Evolutionary conservation across 345 rosid genomes (phyloP), one percentile per base, ranked within the genome.

Genomic region (Brassica cretica): DNA sequence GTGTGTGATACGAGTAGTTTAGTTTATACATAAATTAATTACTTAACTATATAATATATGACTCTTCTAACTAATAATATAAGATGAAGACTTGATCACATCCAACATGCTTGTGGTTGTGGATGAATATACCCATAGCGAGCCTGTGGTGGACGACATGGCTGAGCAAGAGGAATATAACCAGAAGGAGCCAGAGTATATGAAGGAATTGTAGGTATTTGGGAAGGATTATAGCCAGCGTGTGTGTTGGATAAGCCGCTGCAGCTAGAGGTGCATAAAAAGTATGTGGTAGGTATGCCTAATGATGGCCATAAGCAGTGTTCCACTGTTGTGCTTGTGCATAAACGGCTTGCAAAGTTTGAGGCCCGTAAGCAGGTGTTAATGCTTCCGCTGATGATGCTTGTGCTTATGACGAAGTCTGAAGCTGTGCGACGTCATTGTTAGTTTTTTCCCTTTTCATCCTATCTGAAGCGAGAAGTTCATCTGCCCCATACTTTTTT

Each of bases 401-500:
- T 21, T 21, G 24, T 21, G 24, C 82, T 9, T 84, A 85, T 4
- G 97, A 97, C 98, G 96, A 96, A 76, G 89, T 78, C 84, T 91
- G 98, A 70, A 98, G 88, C 73, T 87, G 98, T 11, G 89, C 76
- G 88, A 84, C 79, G 68, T 88, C 85, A 39, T 82, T 73, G 70
- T 84, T 88, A 8, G 92, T 84, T 81, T 84, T 93, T 8, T 91
- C 88, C 81, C 88, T 53, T 86, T 96, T 96, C 35, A 90, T 75
- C 80, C 83, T 91, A 74, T 93, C 98, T 15, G 98, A 93, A 33
- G 89, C 66, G 33, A 90, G 84, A 77, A 76, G 86, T 61, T 96
- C 98, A 72, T 93, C 98, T 3, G 96, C 96, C 37, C 85, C 88
- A 56, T 93, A 92, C 82, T 96, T 96, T 96, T 96, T 79, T 76